These are phyloP conservation scores for Talaromyces ruber DNA, from an alignment of 495 filamentous ascomycete genomes.

Conservation along the genomic window DNA sequence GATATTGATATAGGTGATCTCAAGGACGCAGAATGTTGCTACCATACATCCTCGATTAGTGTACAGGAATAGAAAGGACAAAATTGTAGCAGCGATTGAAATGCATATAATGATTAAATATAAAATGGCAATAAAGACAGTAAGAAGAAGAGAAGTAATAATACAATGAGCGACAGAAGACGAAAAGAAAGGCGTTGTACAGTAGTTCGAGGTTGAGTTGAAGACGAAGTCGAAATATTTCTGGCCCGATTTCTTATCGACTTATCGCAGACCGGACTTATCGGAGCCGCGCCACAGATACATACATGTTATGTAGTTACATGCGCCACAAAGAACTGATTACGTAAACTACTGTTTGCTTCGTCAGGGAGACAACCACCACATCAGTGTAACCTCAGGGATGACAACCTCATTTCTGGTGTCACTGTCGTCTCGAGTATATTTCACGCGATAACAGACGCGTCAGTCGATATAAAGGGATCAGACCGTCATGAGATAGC, in stretches of 20 bases:
- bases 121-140: neutral
- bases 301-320: too few relatives aligned
- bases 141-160: neutral
- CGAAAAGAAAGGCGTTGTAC: neutral
- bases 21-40: neutral
- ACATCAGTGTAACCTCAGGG: neutral
- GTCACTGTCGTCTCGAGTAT: neutral
- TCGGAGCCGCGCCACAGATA: neutral
- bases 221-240: neutral
- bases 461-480: neutral
- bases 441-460: neutral
- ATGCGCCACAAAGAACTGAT: neutral
- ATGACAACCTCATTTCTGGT: neutral
- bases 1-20: neutral
- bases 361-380: neutral
- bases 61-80: neutral
- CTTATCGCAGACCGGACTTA: neutral
- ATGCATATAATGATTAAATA: neutral
- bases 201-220: neutral
- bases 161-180: neutral
- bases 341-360: neutral
- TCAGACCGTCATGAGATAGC: neutral
- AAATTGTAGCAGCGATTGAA: neutral
- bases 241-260: neutral
- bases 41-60: neutral